Base-by-base conservation (phyloP, 352 stramenopile genomes). In the Globisporangium splendens region DNA sequence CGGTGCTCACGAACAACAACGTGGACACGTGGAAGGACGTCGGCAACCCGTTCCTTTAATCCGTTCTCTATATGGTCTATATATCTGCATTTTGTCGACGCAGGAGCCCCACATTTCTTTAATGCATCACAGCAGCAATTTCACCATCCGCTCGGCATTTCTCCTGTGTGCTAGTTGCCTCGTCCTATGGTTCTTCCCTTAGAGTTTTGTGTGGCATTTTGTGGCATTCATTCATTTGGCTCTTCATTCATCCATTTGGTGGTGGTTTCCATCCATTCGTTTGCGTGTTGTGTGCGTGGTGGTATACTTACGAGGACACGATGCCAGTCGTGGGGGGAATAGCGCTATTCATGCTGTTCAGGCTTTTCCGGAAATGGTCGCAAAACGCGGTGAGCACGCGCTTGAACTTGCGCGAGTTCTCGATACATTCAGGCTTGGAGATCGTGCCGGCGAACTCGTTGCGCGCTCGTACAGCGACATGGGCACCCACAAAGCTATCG, bases 361-460 rank as follows among this genome's bases (percentile, higher is more conserved):
- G 54, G 14, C 67, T 80, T 65, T 84, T 83, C 50, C 80, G 80
- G 55, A 91, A 91, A 56, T 93, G 83, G 47, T 88, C 79, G 60
- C 83, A 93, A 56, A 93, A 93, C 38, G 80, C 68, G 33, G 70
- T 79, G 14, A 93, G 63, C 22, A 89, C 80, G 35, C 83, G 83
- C 43, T 84, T 87, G 50, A 92, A 92, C 57, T 92, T 92, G 66
- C 80, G 80, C 54, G 80, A 69, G 54, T 93, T 89, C 58, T 91
- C 79, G 17, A 84, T 69, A 46, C 80, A 89, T 18, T 82, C 72
- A 31, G 69, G 71, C 33, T 74, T 75, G 10, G 70, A 82, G 61
- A 93, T 88, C 35, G 68, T 85, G 13, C 54, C 70, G 5, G 74
- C 63, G 48, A 93, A 91, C 46, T 90, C 80, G 20, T 49, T 60